Percentiles rank a stretch among this genome's conserved stretches.
phyloP scores from a whole-genome alignment of 2,329 filamentous ascomycete species.

The Trichoderma lentiforme region DNA sequence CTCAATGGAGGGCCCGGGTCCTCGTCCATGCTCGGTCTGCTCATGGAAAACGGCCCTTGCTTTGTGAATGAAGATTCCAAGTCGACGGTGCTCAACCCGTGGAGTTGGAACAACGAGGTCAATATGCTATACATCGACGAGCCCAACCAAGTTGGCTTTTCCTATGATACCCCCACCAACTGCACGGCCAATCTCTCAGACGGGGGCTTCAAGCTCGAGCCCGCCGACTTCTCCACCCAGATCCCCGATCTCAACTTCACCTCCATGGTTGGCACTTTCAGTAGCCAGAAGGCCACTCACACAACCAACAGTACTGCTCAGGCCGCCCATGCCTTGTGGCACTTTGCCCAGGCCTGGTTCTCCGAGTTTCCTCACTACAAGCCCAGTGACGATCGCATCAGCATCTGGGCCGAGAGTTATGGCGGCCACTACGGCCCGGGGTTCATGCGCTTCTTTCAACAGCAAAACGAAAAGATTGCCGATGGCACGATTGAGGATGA shows the following conservation, averaged over 20 bases:
- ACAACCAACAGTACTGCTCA: conserved; percentile 50
- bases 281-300: conserved; percentile 29
- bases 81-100: conserved; percentile 53
- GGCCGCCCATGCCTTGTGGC: conserved; percentile 58
- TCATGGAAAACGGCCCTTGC: conserved; percentile 56
- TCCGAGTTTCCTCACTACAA: conserved; percentile 57
- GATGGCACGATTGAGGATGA: conserved; percentile 34
- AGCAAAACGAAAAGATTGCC: conserved; percentile 55
- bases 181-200: conserved; percentile 52
- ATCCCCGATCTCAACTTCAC: conserved; percentile 38
- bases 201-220: conserved; percentile 47
- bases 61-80: conserved; percentile 47
- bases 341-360: conserved; percentile 63
- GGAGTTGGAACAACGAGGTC: conserved; percentile 59
- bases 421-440: conserved; percentile 67
- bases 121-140: conserved; percentile 56
- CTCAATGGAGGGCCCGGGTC: conserved; percentile 63
- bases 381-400: conserved; percentile 52
- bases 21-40: conserved; percentile 62
- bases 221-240: conserved; percentile 36
- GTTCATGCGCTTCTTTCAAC: conserved; percentile 55
- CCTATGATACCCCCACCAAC: conserved; percentile 63
- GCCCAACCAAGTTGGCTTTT: conserved; percentile 67
- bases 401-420: conserved; percentile 67
- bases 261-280: conserved; percentile 32